Conservation (phyloP, 1,284 basidiomycete species). For the Ustilago sp. region DNA sequence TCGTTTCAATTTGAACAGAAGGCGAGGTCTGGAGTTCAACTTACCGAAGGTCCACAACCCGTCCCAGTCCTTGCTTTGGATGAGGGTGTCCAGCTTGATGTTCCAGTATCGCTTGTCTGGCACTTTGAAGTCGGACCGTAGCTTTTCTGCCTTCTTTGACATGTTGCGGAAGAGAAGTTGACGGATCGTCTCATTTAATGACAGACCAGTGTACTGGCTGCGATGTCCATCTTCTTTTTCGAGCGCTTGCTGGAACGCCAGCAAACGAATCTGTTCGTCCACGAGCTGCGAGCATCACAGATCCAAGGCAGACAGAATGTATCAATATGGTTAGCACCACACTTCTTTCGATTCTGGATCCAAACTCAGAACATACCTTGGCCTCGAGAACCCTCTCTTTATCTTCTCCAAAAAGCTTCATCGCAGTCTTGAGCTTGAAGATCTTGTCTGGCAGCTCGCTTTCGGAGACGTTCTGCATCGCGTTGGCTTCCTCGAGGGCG, state of each 20-base stretch:
- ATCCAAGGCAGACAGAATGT: not conserved
- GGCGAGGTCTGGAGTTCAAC: not conserved
- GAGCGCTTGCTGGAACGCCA: conserved; percentile 83
- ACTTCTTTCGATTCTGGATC: not conserved
- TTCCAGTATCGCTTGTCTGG: conserved; percentile 61
- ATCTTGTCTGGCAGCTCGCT: conserved; percentile 72
- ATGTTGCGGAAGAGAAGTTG: conserved; percentile 56
- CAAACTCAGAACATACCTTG: conserved; percentile 74
- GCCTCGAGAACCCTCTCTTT: conserved; percentile 90
- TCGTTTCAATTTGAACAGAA: not conserved
- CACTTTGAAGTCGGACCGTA: conserved; percentile 64
- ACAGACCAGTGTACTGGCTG: conserved; percentile 44
- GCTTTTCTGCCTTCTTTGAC: conserved; percentile 62
- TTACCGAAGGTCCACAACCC: conserved; percentile 56
- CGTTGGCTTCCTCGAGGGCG: conserved; percentile 77
- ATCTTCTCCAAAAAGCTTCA: conserved; percentile 93
- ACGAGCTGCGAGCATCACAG: conserved; percentile 76
- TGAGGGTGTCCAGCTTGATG: conserved; percentile 52
- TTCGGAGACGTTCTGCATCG: conserved; percentile 21
- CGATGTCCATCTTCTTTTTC: conserved; percentile 83
- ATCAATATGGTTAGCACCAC: not conserved
- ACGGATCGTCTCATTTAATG: conserved; percentile 62
- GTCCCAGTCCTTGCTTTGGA: conserved; percentile 55
- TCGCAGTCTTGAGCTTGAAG: conserved; percentile 80
- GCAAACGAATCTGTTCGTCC: conserved; percentile 83